Conservation (phyloP, 305 asterid genomes). For the Withania somnifera region DNA sequence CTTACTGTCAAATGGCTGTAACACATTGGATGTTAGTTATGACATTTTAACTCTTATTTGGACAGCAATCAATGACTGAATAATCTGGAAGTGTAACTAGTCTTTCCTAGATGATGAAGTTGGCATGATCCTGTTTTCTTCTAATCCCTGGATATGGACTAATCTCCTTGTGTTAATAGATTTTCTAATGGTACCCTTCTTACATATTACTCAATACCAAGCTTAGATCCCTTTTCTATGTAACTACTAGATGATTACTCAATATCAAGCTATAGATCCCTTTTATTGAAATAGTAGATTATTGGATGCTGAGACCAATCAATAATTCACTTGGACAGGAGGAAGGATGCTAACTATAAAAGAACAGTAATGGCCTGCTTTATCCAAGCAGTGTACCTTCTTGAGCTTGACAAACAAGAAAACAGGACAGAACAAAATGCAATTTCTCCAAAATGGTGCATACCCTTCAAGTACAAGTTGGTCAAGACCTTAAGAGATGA, state of each 20-base stretch:
- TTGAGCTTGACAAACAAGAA: slow-evolving; percentile 93
- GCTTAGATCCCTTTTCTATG: neutral
- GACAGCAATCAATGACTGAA: too few relatives aligned
- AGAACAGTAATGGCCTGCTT: slow-evolving; percentile 90
- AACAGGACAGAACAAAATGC: slow-evolving; percentile 43
- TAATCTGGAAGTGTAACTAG: neutral
- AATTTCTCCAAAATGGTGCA: slow-evolving; percentile 98
- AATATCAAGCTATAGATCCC: neutral
- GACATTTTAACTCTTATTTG: too few relatives aligned
- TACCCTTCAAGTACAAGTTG: slow-evolving; percentile 84
- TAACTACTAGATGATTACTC: neutral
- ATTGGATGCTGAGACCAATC: neutral
- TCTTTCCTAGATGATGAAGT: neutral
- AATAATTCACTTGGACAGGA: slow-evolving; percentile 13
- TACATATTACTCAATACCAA: neutral
- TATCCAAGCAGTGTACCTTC: slow-evolving; percentile 89
- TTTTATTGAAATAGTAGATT: neutral
- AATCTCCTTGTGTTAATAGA: neutral
- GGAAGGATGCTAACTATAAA: slow-evolving; percentile 73
- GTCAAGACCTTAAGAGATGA: slow-evolving; percentile 61
- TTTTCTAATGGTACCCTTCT: neutral
- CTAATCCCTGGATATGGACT: neutral
- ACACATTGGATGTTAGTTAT: too few relatives aligned
- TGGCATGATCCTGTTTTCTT: neutral
- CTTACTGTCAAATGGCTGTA: too few relatives aligned